Evolutionary conservation across 805 yeast genomes (phyloP).

Genomic region (Saccharomycopsis selenospora): DNA sequence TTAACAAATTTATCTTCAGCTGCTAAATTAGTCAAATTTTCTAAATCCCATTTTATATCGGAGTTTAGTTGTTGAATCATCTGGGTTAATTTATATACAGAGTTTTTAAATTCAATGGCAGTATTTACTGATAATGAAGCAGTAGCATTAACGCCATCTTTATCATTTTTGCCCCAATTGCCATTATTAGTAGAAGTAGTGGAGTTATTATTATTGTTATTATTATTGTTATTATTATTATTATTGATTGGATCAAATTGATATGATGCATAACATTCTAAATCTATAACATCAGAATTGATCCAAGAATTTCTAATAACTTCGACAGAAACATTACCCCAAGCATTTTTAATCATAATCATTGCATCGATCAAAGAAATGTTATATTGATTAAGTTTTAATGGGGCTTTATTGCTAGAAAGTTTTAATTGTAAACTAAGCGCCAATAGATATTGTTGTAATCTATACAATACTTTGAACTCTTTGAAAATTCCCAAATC

Average conservation of each 20-base stretch:
- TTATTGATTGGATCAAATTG: conserved; percentile 4
- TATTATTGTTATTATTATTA: not conserved
- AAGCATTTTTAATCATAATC: conserved; percentile 50
- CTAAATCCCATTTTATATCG: conserved; percentile 49
- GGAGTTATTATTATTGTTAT: conserved; percentile 8
- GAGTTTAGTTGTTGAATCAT: conserved; percentile 43
- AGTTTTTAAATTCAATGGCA: conserved; percentile 22
- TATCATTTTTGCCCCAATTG: conserved; percentile 3
- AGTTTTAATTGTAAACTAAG: conserved; percentile 22
- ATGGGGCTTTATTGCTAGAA: conserved; percentile 20
- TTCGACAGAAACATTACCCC: conserved; percentile 38
- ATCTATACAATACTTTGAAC: conserved; percentile 49
- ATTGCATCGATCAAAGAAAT: conserved; percentile 50
- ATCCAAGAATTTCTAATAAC: conserved; percentile 28
- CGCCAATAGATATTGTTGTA: conserved; percentile 42
- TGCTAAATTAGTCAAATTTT: conserved; percentile 43
- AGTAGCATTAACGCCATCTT: not conserved
- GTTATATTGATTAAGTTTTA: conserved; percentile 34
- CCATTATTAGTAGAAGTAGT: conserved; percentile 24
- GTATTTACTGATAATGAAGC: conserved; percentile 16
- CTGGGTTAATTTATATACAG: conserved; percentile 36
- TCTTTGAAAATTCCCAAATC: conserved; percentile 59
- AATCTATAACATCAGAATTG: conserved; percentile 19
- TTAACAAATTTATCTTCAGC: conserved; percentile 36
- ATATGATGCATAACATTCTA: conserved; percentile 11